phyloP scores from a whole-genome alignment of 2,329 filamentous ascomycete genomes.

The Curvularia hawaiiensis region DNA sequence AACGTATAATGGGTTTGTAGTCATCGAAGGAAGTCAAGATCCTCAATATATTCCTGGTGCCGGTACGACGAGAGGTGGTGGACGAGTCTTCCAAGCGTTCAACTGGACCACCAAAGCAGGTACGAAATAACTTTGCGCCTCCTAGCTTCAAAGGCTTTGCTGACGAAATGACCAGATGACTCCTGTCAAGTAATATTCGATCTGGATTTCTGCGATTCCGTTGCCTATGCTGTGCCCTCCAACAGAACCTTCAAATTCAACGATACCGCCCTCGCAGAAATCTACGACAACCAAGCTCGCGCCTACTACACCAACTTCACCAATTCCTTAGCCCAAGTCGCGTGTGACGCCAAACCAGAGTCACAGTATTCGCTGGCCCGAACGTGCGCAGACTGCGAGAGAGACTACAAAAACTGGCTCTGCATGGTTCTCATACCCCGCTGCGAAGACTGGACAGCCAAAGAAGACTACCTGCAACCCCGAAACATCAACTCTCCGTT shows the following conservation, averaged over 20 bases:
- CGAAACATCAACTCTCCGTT: conserved; percentile 75
- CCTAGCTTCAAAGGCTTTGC: neutral
- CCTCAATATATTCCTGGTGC: conserved; percentile 51
- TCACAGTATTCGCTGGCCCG: conserved; percentile 82
- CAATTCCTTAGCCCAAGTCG: conserved; percentile 80
- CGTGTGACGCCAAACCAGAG: conserved; percentile 76
- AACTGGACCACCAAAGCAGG: conserved; percentile 79
- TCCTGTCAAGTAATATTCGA: conserved; percentile 88
- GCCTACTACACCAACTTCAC: conserved; percentile 76
- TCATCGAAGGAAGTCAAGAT: conserved; percentile 62
- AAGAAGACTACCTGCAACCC: conserved; percentile 58
- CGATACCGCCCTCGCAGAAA: conserved; percentile 64
- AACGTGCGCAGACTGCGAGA: conserved; percentile 74
- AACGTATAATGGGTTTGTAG: conserved; percentile 74
- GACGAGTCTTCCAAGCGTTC: conserved; percentile 72
- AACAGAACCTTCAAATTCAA: conserved; percentile 69
- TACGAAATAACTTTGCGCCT: conserved; percentile 51
- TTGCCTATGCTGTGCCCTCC: conserved; percentile 88
- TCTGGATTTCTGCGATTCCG: conserved; percentile 85
- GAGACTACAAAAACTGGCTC: conserved; percentile 91
- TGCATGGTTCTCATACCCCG: conserved; percentile 92
- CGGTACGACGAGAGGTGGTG: conserved; percentile 69
- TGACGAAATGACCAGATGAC: conserved; percentile 57
- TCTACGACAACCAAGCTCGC: conserved; percentile 79
- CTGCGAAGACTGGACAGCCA: conserved; percentile 79